phyloP scores from a whole-genome alignment of 1,139 yeast genomes.

The Yamadazyma triangularis region DNA sequence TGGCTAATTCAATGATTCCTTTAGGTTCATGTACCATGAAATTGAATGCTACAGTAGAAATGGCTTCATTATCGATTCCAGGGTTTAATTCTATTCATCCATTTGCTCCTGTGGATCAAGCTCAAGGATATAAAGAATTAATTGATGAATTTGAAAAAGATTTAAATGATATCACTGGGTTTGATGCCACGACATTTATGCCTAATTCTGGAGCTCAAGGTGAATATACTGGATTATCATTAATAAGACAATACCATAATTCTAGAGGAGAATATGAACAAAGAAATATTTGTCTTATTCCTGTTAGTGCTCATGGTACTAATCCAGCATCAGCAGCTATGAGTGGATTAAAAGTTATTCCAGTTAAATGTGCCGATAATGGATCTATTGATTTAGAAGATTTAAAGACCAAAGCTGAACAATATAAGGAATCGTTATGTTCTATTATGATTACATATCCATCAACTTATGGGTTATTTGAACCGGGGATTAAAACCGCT shows the following conservation, averaged over 20 bases:
- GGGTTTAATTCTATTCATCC: conserved; percentile 89
- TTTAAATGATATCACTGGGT: conserved; percentile 91
- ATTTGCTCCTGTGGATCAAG: conserved; percentile 85
- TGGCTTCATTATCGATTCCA: conserved; percentile 93
- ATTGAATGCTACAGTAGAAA: conserved; percentile 89
- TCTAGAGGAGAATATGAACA: conserved; percentile 61
- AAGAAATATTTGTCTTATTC: conserved; percentile 87
- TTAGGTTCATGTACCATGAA: conserved; percentile 98
- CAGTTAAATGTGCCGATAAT: conserved; percentile 78
- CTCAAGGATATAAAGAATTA: conserved; percentile 74
- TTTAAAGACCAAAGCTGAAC: conserved; percentile 65
- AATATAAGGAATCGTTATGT: conserved; percentile 68
- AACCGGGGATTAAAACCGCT: conserved; percentile 83
- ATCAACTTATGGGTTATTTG: conserved; percentile 93
- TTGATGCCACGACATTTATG: conserved; percentile 85
- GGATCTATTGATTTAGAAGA: conserved; percentile 86
- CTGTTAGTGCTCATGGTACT: conserved; percentile 97
- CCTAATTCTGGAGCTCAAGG: conserved; percentile 99
- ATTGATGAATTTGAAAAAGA: conserved; percentile 76
- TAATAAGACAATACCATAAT: conserved; percentile 74
- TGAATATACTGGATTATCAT: conserved; percentile 90
- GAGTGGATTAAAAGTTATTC: conserved; percentile 92
- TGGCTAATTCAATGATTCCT: conserved; percentile 96
- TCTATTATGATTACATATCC: conserved; percentile 97
- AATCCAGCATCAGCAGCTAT: conserved; percentile 98